Evolutionary conservation across 75 land plant genomes (phyloP).

Genomic region (Picea glauca): DNA sequence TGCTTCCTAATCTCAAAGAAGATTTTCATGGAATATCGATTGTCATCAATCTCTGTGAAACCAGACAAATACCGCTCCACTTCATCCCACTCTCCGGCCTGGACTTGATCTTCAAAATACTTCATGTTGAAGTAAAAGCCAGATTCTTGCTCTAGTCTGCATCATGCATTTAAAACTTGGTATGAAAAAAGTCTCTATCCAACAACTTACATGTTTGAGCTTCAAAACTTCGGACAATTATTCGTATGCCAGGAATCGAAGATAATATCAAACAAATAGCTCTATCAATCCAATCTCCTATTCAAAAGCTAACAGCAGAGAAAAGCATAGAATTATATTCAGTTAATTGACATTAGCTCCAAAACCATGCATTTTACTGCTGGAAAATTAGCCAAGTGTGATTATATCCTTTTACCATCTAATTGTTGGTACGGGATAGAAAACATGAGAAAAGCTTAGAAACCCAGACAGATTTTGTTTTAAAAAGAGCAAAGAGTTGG

Average conservation of each 20-base stretch:
- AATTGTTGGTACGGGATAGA: too few relatives aligned
- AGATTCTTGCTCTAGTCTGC: conserved; percentile 84
- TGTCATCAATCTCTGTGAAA: conserved; percentile 88
- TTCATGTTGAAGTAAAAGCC: conserved; percentile 87
- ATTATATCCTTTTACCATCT: too few relatives aligned
- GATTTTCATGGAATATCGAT: conserved; percentile 88
- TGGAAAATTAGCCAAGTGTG: too few relatives aligned
- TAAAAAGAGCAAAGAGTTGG: background rate
- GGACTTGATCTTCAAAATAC: conserved; percentile 79
- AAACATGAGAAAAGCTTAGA: background rate
- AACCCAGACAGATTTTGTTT: background rate
- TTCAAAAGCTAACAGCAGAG: too few relatives aligned
- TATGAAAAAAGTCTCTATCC: background rate
- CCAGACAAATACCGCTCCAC: conserved; percentile 82
- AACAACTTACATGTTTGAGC: background rate
- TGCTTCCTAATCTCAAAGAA: conserved; percentile 91
- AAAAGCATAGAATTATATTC: too few relatives aligned
- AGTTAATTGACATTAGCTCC: background rate
- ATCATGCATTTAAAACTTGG: conserved; percentile 4
- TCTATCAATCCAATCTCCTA: too few relatives aligned
- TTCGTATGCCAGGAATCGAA: background rate
- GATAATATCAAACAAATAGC: background rate
- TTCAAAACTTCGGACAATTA: background rate
- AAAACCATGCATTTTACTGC: background rate
- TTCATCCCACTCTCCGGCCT: conserved; percentile 84